Evolutionary conservation across 2,329 filamentous ascomycete species (phyloP), one percentile per base, ranked within the genome.

Genomic region (Curvularia eragrostidis): DNA sequence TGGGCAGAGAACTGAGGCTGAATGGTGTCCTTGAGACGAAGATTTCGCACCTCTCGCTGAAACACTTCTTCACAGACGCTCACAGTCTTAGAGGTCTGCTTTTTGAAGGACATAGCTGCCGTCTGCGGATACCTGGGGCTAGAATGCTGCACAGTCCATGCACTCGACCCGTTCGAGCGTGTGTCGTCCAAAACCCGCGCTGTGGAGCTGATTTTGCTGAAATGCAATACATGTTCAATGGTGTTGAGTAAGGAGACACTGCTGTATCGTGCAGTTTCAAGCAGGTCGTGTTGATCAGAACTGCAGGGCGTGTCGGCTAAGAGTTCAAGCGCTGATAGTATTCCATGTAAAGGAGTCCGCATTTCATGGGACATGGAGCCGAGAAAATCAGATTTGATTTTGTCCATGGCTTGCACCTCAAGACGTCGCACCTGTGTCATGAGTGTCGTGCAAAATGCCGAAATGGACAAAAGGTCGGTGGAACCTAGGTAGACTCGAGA

Each of bases 391-490:
- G 54, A 54, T 26, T 57, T 54, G 23, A 57, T 57, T 19, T 43
- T 57, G 10, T 57, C 54, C 51, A 57, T 54, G 47, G 50, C 50
- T n/a, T 57, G 54, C 21, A 39, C 54, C 48, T 57, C 54, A 5
- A 57, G 43, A 34, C 54, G 54, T 10, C 54, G 43, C 8, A 57
- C 54, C n/a, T 57, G 54, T 28, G 50, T 57, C 54, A 57, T 57
- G 13, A 54, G 52, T 23, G 54, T 57, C 5, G 50, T 57, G 50
- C 54, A 57, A 24, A 57, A 54, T 10, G 50, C 54, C 21, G 54
- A 57, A 12, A 57, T 54, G 5, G 54, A 57, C 8, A 44, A 47
- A 26, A 57, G 51, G 39, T 57, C 54, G 6, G 50, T 57, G 6
- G 50, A 54, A 24, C 54, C 38, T 19, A 57, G 50, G 38, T 54